Conservation (phyloP, 1,139 yeast species). For the Trichomonascaceae sp. region DNA sequence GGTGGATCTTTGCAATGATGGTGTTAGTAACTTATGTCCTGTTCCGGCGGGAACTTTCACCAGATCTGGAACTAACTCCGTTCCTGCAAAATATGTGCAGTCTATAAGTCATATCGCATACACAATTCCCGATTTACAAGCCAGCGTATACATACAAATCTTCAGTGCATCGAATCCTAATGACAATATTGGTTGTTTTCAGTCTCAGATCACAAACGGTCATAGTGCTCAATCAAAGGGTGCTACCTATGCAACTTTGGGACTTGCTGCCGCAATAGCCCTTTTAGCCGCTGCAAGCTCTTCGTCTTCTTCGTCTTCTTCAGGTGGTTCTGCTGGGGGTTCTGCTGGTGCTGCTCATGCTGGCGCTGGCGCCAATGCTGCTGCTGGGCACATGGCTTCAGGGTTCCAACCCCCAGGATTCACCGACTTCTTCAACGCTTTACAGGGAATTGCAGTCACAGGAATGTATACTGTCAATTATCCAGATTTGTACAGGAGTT, state of each 20-base stretch:
- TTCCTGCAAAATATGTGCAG: constrained; percentile 25
- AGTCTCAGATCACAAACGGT: constrained; percentile 28
- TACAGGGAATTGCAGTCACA: constrained; percentile 30
- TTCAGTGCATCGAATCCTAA: constrained; percentile 20
- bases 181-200: constrained; percentile 27
- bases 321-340: constrained; percentile 8
- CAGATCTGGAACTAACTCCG: constrained; percentile 24
- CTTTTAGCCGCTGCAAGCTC: constrained; percentile 18
- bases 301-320: constrained; percentile 15
- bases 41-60: constrained; percentile 20
- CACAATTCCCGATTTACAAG: constrained; percentile 32
- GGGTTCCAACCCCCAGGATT: constrained; percentile 28
- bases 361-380: constrained; percentile 14
- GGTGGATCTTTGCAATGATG: constrained; percentile 27
- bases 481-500: constrained; percentile 29
- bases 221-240: constrained; percentile 23
- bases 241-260: constrained; percentile 26
- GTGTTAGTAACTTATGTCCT: constrained; percentile 28
- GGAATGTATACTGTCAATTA: constrained; percentile 32
- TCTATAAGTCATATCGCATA: constrained; percentile 28
- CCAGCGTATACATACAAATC: constrained; percentile 23
- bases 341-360: constrained; percentile 7
- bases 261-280: constrained; percentile 29
- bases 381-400: constrained; percentile 16
- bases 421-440: constrained; percentile 21